These are phyloP conservation scores for Talaromyces sp. DNA, from an alignment of 2,329 filamentous ascomycete genomes.

Conservation along the genomic window DNA sequence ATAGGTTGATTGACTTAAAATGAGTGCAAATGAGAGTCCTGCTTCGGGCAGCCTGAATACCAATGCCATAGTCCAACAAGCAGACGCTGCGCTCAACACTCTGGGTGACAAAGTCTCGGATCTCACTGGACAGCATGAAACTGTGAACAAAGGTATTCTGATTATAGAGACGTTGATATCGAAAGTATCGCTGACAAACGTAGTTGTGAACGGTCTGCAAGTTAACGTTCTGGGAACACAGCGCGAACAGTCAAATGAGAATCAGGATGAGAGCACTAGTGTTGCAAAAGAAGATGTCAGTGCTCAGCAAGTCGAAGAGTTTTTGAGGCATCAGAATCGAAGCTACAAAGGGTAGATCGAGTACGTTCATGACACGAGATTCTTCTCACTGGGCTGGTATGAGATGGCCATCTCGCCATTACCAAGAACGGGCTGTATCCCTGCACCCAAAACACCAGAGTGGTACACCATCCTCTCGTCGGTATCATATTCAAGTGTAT, in stretches of 20 bases:
- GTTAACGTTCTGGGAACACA: not conserved
- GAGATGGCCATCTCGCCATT: not conserved
- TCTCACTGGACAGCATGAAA: slow-evolving; percentile 1
- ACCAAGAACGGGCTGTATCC: not conserved
- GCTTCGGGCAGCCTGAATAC: not conserved
- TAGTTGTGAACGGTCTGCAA: not conserved
- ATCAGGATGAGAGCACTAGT: not conserved
- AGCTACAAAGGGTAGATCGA: slow-evolving; percentile 3
- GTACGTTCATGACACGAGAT: not conserved
- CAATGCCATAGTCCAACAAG: not conserved
- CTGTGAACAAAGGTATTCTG: not conserved
- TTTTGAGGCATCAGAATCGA: slow-evolving; percentile 10
- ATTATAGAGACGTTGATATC: not conserved
- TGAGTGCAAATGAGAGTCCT: not conserved
- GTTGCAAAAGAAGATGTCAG: slow-evolving; percentile 2
- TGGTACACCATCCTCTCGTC: not conserved
- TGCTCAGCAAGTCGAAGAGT: slow-evolving; percentile 8
- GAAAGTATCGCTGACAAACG: not conserved
- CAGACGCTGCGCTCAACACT: slow-evolving; percentile 3
- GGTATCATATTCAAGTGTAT: not conserved
- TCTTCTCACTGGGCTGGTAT: slow-evolving; percentile 1
- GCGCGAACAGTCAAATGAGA: not conserved
- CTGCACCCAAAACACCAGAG: not conserved
- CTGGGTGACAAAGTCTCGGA: slow-evolving; percentile 2
- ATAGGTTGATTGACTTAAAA: not conserved